These are phyloP conservation scores for Fusarium subglutinans DNA, from an alignment of 2,329 filamentous ascomycete genomes.

Conservation along the genomic window DNA sequence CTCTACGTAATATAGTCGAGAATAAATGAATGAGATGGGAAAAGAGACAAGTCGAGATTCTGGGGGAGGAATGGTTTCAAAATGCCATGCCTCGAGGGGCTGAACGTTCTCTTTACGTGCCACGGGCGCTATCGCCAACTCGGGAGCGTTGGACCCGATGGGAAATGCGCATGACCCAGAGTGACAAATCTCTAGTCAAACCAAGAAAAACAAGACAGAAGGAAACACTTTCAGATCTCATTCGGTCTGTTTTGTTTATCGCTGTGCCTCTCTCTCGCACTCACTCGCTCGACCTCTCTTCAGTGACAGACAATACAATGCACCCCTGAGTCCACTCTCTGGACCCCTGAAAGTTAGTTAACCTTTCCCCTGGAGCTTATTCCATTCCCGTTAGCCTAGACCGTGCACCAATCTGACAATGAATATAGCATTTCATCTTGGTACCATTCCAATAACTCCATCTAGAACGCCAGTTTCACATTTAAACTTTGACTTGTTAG, in stretches of 20 bases:
- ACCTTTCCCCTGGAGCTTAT: slow-evolving; percentile 18
- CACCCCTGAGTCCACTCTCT: slow-evolving; percentile 20
- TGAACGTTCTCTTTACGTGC: neutral
- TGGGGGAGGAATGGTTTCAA: slow-evolving; percentile 29
- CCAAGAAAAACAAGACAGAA: neutral
- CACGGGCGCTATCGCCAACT: slow-evolving; percentile 5
- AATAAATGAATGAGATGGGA: neutral
- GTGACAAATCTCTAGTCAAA: neutral
- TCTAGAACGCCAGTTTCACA: neutral
- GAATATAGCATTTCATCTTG: neutral
- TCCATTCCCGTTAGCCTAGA: slow-evolving; percentile 2
- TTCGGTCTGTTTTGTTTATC: slow-evolving; percentile 1
- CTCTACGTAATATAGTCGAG: neutral
- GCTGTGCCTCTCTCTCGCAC: neutral
- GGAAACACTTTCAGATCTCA: neutral
- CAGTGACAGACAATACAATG: neutral
- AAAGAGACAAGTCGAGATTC: neutral
- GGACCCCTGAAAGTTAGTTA: slow-evolving; percentile 32
- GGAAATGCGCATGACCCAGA: slow-evolving; percentile 4
- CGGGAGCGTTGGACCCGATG: neutral
- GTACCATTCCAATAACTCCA: neutral
- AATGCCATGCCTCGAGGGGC: neutral
- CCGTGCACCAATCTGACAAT: neutral
- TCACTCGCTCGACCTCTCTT: neutral
- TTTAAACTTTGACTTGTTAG: neutral